These are phyloP conservation scores for Lactifluus echinatus DNA, from an alignment of 768 basidiomycete species.

Conservation along the genomic window DNA sequence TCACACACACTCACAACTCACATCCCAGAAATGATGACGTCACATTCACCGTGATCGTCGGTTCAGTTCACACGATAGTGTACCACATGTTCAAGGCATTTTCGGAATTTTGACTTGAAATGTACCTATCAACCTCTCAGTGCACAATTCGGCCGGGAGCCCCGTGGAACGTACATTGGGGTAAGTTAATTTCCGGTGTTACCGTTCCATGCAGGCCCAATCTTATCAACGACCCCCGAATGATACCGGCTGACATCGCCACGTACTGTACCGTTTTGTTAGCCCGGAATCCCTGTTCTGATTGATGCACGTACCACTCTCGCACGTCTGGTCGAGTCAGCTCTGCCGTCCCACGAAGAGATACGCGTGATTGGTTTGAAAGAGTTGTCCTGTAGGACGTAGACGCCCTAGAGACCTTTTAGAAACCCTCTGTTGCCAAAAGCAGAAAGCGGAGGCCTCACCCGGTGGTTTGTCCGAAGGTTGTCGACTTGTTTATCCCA, in stretches of 20 bases:
- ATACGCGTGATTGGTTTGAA: conserved; percentile 81
- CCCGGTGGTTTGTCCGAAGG: conserved; percentile 88
- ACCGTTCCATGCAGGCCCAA: conserved; percentile 73
- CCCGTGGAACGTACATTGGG: conserved; percentile 59
- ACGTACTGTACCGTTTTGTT: conserved; percentile 48
- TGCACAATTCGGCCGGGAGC: not conserved
- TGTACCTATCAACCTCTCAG: conserved; percentile 43
- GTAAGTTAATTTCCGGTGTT: conserved; percentile 69
- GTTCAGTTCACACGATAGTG: too few relatives aligned
- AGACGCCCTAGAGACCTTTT: conserved; percentile 57
- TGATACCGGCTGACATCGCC: conserved; percentile 73
- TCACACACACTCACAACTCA: too few relatives aligned
- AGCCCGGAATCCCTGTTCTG: not conserved
- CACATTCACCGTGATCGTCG: not conserved
- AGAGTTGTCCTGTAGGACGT: conserved; percentile 85
- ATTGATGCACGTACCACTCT: conserved; percentile 45
- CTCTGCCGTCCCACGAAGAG: conserved; percentile 71
- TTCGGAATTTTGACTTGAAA: conserved; percentile 79
- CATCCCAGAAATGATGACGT: not conserved
- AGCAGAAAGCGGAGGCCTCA: conserved; percentile 30
- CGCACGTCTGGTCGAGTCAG: conserved; percentile 63
- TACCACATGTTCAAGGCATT: conserved; percentile 33
- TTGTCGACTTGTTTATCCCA: conserved; percentile 98
- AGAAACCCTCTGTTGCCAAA: not conserved
- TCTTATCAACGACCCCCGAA: conserved; percentile 72